phyloP scores from a whole-genome alignment of 78 protist genomes.

The Salpingoeca rosetta region DNA sequence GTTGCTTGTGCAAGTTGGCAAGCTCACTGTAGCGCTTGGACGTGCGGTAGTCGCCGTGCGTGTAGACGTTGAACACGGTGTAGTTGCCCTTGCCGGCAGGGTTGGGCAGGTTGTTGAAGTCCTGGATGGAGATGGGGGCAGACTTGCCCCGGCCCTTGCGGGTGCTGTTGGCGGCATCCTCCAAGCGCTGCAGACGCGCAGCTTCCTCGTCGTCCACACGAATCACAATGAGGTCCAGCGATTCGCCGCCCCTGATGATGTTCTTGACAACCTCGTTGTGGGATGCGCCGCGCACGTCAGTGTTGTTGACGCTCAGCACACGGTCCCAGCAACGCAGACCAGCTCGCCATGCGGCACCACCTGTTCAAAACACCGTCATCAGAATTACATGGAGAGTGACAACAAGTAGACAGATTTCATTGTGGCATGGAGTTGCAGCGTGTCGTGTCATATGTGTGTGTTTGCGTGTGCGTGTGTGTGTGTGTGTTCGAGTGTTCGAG shows the following conservation, averaged over 20 bases:
- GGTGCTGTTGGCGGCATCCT: neutral
- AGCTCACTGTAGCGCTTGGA: neutral
- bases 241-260: neutral
- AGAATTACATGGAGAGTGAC: too few species aligned
- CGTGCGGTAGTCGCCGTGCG: neutral
- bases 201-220: neutral
- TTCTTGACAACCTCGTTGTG: neutral
- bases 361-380: too few species aligned
- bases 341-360: neutral
- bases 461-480: neutral
- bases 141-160: too few species aligned
- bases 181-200: neutral
- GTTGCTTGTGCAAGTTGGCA: neutral
- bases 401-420: too few species aligned
- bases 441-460: neutral
- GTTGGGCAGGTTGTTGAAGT: too few species aligned
- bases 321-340: neutral
- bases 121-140: too few species aligned
- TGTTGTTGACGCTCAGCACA: neutral
- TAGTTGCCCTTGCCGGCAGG: neutral
- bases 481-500: slow-evolving; percentile 4
- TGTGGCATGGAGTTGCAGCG: too few species aligned
- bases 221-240: neutral
- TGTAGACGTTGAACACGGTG: neutral
- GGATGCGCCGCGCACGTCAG: neutral